Evolutionary conservation across 345 rosid species (phyloP), one percentile per base, ranked within the genome.

Genomic region (Clausena lansium): DNA sequence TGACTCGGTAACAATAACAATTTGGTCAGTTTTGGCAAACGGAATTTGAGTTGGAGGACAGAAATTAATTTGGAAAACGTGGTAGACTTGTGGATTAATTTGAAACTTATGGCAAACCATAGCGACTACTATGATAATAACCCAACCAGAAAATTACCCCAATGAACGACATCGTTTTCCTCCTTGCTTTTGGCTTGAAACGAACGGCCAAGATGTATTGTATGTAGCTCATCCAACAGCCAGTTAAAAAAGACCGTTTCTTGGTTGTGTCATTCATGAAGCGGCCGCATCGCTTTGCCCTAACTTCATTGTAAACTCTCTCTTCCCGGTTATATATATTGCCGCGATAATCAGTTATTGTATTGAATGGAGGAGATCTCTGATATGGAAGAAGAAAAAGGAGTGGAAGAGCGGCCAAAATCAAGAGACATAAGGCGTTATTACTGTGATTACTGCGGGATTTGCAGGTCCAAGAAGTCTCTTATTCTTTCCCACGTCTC

Each of bases 381-480:
- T 52, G 57, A 50, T 10, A 70, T 70, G 74, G 74, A 62, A 22
- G 89, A 86, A 72, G 83, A 70, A 28, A 47, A 32, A 8, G 28
- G 41, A 0, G 81, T 75, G 35, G 45, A n/a, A 1, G 62, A 73
- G 22, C 67, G 66, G 14, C 54, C 87, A 2, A 80, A 76, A 27
- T 85, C 76, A 38, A 87, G 85, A 67, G 97, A 95, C 68, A 84
- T 88, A 55, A 78, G 97, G 24, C 93, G 92, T 0, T 92, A 93
- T 81, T 87, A 79, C 61, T 95, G 99, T 70, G 84, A 95, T 30
- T 90, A 81, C 77, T 95, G 98, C 17, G 98, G 99, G 30, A 87
- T 93, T 80, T 91, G 90, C 84, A 86, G 97, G 84, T 95, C 98
- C 36, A 93, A 95, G 82, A 95, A 88, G 81, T 78, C 91, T 65